These are phyloP conservation scores for Hypericum androsaemum DNA, from an alignment of 345 rosid species.

Conservation along the genomic window DNA sequence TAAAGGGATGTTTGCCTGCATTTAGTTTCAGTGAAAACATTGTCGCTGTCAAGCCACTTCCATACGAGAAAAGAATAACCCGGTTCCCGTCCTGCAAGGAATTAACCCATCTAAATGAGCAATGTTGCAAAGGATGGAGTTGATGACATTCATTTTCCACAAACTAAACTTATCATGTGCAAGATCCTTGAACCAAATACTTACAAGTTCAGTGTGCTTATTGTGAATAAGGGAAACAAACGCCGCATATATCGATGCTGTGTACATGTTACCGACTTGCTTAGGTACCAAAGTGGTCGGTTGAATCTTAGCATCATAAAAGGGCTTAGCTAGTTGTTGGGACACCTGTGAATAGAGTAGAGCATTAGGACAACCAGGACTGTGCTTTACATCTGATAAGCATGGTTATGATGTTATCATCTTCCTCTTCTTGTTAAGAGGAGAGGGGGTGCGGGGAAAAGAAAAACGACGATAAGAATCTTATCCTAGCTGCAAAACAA, in stretches of 20 bases:
- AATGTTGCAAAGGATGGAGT: too few species aligned
- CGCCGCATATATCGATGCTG: conserved; percentile 95
- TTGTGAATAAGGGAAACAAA: conserved; percentile 87
- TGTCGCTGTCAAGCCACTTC: conserved; percentile 91
- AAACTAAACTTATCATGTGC: neutral
- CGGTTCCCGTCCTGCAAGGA: conserved; percentile 62
- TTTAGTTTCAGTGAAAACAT: conserved; percentile 72
- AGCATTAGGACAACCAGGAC: neutral
- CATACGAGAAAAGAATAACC: conserved; percentile 83
- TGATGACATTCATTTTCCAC: too few species aligned
- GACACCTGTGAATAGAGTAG: conserved; percentile 46
- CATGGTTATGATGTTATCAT: neutral
- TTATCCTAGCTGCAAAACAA: neutral
- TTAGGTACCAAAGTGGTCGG: conserved; percentile 87
- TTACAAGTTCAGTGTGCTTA: conserved; percentile 67
- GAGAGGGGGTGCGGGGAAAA: too few species aligned
- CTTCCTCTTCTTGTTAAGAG: too few species aligned
- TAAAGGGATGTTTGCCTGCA: conserved; percentile 59
- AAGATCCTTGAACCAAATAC: conserved; percentile 5
- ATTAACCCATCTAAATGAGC: neutral
- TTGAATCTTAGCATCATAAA: conserved; percentile 73
- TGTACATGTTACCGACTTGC: conserved; percentile 99
- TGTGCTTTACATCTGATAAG: too few species aligned
- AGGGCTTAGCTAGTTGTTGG: conserved; percentile 82
- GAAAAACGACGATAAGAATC: too few species aligned